A percentile compares a stretch with the other conserved stretches of the same genome.
phyloP scores from a whole-genome alignment of 768 basidiomycete species.

The Suillus fuscotomentosus region DNA sequence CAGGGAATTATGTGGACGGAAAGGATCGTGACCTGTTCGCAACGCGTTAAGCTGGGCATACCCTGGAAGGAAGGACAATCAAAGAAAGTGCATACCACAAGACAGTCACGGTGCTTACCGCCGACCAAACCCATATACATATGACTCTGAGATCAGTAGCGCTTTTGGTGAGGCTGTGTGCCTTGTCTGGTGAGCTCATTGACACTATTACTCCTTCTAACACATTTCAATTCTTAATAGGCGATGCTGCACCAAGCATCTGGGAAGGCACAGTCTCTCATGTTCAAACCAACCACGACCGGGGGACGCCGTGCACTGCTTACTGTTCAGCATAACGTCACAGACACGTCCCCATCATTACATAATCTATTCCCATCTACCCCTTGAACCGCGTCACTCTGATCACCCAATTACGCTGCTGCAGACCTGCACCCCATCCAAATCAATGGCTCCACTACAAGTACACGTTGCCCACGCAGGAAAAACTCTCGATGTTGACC shows the following conservation, averaged over 20 bases:
- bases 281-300: background rate
- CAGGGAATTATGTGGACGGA: too few relatives aligned
- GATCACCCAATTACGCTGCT: background rate
- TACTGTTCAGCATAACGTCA: constrained; percentile 30
- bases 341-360: constrained; percentile 12
- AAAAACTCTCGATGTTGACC: constrained; percentile 65
- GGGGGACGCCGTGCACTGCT: background rate
- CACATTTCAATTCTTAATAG: background rate
- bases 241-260: background rate
- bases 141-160: background rate
- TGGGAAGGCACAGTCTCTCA: background rate
- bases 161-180: background rate
- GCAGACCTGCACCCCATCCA: constrained; percentile 9
- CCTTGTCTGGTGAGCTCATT: background rate
- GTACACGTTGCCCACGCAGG: constrained; percentile 92
- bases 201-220: background rate
- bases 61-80: too few relatives aligned
- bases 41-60: too few relatives aligned
- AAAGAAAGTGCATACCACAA: too few relatives aligned
- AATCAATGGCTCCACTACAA: constrained; percentile 58
- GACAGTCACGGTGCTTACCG: too few relatives aligned
- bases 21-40: too few relatives aligned
- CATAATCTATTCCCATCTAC: constrained; percentile 29
- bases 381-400: constrained; percentile 13
- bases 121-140: too few relatives aligned